These are phyloP conservation scores for Trichophyton simii DNA, from an alignment of 2,329 filamentous ascomycete genomes.

Conservation along the genomic window DNA sequence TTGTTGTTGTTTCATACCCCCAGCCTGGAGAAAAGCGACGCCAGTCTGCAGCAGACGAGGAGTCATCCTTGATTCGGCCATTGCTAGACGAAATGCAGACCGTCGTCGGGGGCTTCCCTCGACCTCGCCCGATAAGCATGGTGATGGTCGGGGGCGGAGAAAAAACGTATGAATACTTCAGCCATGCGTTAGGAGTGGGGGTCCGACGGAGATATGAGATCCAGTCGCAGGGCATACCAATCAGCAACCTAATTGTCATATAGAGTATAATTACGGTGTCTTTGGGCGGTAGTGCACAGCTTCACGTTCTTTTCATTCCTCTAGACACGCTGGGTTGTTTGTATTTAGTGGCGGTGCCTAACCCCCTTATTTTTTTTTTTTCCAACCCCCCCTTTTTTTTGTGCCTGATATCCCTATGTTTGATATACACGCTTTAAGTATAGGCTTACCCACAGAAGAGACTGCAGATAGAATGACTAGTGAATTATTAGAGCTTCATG, in stretches of 20 bases:
- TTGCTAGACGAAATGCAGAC: slow-evolving; percentile 62
- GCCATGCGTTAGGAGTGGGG: slow-evolving; percentile 54
- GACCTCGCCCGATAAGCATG: slow-evolving; percentile 65
- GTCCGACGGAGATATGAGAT: slow-evolving; percentile 68
- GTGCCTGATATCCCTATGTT: not conserved
- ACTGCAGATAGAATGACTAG: not conserved
- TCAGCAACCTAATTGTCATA: slow-evolving; percentile 56
- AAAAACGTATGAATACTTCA: slow-evolving; percentile 51
- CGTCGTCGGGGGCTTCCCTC: slow-evolving; percentile 55
- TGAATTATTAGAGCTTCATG: not conserved
- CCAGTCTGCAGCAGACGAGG: slow-evolving; percentile 22
- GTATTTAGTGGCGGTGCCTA: not conserved
- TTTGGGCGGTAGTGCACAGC: not conserved
- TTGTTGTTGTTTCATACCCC: slow-evolving; percentile 39
- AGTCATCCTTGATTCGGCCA: slow-evolving; percentile 45
- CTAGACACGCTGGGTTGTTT: not conserved
- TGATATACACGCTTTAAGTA: not conserved
- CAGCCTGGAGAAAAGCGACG: slow-evolving; percentile 9
- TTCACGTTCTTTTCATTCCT: not conserved
- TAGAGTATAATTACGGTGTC: not conserved
- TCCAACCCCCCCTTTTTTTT: not conserved
- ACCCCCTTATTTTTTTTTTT: not conserved
- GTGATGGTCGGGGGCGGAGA: slow-evolving; percentile 67
- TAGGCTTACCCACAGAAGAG: not conserved
- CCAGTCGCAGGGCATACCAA: slow-evolving; percentile 64